Percentiles rank a stretch among this genome's conserved stretches.
phyloP scores from a whole-genome alignment of 2,329 filamentous ascomycete species.

The Ophiocordyceps camponoti-leonardi region DNA sequence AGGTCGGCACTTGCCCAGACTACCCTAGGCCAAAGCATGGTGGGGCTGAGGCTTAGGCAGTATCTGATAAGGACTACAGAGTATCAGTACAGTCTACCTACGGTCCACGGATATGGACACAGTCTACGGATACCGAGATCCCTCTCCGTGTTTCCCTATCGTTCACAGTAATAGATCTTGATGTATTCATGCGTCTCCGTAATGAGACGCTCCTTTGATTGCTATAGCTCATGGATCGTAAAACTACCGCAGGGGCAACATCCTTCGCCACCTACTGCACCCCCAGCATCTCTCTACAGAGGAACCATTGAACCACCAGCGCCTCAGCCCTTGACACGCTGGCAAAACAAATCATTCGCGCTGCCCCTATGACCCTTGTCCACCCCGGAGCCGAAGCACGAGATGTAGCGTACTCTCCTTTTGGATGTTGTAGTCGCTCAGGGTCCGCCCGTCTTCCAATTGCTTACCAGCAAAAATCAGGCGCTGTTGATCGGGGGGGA shows the following conservation, averaged over 20 bases:
- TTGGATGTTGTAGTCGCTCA: slow-evolving; percentile 94
- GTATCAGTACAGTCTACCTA: too few relatives aligned
- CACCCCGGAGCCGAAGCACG: slow-evolving; percentile 66
- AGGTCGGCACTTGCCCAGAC: too few relatives aligned
- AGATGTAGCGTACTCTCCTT: slow-evolving; percentile 73
- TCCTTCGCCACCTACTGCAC: not conserved
- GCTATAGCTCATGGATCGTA: not conserved
- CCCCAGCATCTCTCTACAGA: not conserved
- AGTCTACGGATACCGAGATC: too few relatives aligned
- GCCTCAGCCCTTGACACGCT: slow-evolving; percentile 13
- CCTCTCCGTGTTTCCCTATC: too few relatives aligned
- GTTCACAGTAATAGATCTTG: not conserved
- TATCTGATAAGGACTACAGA: too few relatives aligned
- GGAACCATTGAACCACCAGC: slow-evolving; percentile 52
- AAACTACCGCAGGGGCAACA: not conserved
- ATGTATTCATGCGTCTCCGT: not conserved
- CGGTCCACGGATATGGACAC: too few relatives aligned
- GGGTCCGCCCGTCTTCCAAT: slow-evolving; percentile 76
- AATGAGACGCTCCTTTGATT: not conserved
- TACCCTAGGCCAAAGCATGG: not conserved
- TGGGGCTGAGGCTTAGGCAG: too few relatives aligned
- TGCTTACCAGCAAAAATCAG: slow-evolving; percentile 91
- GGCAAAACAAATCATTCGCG: not conserved
- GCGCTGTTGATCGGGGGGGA: slow-evolving; percentile 87
- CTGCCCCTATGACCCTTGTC: slow-evolving; percentile 39